Percentiles rank a stretch among this genome's conserved stretches.
Conservation (phyloP, 495 filamentous ascomycete genomes). For the Annulohypoxylon maeteangense region DNA sequence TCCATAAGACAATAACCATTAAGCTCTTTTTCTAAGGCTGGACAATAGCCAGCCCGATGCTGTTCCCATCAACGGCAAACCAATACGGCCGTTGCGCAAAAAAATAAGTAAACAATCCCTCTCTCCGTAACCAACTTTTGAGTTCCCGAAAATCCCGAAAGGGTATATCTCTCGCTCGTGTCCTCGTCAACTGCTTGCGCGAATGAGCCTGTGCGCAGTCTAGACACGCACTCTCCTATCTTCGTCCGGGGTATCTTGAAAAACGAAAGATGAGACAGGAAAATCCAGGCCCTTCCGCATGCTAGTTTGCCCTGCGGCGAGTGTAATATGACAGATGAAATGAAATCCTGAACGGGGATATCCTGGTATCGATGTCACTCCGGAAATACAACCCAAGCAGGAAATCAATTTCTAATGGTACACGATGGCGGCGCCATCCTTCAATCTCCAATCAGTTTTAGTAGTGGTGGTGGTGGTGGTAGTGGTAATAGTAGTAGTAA, state of each 20-base stretch:
- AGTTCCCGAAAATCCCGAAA: constrained; percentile 41
- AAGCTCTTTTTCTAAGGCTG: constrained; percentile 34
- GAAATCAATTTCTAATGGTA: constrained; percentile 46
- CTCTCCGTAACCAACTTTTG: constrained; percentile 40
- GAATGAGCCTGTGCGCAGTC: constrained; percentile 36
- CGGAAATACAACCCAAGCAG: constrained; percentile 44
- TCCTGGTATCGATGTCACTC: constrained; percentile 46
- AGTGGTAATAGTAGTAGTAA: constrained; percentile 10
- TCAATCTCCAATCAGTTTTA: constrained; percentile 27
- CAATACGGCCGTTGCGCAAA: constrained; percentile 27
- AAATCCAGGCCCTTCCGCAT: constrained; percentile 48
- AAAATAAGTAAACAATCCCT: constrained; percentile 31
- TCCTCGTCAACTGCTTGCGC: constrained; percentile 43
- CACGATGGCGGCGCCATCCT: constrained; percentile 47
- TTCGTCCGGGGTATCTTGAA: constrained; percentile 48
- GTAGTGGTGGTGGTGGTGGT: constrained; percentile 6
- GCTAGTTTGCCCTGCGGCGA: constrained; percentile 48
- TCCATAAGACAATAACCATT: constrained; percentile 43
- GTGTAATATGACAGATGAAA: constrained; percentile 51
- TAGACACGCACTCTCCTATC: constrained; percentile 39
- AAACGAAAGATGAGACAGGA: constrained; percentile 50
- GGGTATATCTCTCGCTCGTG: constrained; percentile 43
- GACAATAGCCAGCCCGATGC: constrained; percentile 35
- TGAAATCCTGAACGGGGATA: constrained; percentile 41
- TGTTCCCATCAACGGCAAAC: constrained; percentile 21